These are phyloP conservation scores for Nicotiana obtusifolia DNA, from an alignment of 257 asterid genomes.

Conservation along the genomic window DNA sequence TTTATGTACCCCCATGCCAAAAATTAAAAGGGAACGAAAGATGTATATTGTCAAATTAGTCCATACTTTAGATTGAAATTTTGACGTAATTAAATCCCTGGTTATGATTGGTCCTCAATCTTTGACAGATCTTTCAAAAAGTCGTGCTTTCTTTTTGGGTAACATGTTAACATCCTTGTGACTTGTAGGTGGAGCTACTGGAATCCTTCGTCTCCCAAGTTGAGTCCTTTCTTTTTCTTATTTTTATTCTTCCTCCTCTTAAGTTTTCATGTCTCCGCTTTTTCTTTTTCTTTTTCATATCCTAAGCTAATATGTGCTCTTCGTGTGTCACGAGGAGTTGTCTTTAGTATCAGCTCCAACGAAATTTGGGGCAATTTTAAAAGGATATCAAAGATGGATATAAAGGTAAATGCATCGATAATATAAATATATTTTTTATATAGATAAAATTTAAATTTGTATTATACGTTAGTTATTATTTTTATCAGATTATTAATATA, in stretches of 20 bases:
- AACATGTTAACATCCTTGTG: too few relatives aligned
- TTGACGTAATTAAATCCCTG: not conserved
- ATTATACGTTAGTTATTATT: not conserved
- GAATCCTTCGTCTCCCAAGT: too few relatives aligned
- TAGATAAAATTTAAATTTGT: not conserved
- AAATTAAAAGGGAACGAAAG: not conserved
- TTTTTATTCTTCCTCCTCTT: too few relatives aligned
- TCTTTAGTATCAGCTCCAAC: not conserved
- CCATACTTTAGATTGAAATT: not conserved
- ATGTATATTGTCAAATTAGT: not conserved
- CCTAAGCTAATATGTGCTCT: not conserved
- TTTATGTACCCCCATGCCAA: not conserved
- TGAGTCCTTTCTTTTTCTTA: too few relatives aligned
- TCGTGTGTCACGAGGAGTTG: not conserved
- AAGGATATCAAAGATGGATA: not conserved
- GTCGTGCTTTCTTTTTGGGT: too few relatives aligned
- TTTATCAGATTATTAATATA: too few relatives aligned
- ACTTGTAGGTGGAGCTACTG: too few relatives aligned
- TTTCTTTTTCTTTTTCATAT: too few relatives aligned
- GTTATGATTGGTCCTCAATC: not conserved
- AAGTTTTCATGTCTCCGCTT: too few relatives aligned
- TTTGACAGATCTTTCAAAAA: not conserved
- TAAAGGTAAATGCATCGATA: not conserved
- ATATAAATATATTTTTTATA: not conserved
- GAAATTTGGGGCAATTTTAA: not conserved